Conservation (phyloP, 768 basidiomycete genomes). For the Macrocybe gigantea region DNA sequence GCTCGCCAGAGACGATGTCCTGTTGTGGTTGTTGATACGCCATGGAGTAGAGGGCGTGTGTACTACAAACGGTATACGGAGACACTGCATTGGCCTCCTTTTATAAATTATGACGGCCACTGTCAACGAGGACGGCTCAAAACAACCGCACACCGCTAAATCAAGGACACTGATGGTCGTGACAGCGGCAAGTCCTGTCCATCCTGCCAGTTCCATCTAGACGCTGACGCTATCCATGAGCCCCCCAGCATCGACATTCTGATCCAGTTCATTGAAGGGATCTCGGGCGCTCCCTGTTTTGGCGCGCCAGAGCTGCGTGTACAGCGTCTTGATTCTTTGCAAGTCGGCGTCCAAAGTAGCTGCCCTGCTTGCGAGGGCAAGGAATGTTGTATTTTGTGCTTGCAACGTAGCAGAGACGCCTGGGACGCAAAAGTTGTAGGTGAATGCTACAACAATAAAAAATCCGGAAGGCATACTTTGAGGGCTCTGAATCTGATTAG, state of each 20-base stretch:
- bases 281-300: conserved; percentile 81
- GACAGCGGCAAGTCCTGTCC: no score
- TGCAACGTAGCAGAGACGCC: conserved; percentile 74
- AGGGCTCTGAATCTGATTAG: conserved; percentile 64
- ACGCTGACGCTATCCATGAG: no score
- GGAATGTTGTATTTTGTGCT: conserved; percentile 73
- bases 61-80: no score
- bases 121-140: no score
- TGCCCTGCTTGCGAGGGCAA: conserved; percentile 71
- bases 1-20: conserved; percentile 50
- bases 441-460: conserved; percentile 2
- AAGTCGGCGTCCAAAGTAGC: conserved; percentile 69
- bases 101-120: no score
- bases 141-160: no score
- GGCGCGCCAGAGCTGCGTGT: conserved; percentile 73
- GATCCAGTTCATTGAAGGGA: conserved; percentile 58
- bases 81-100: no score
- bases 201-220: no score
- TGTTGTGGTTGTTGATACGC: conserved; percentile 24
- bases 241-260: background rate
- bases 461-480: conserved; percentile 44
- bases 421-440: conserved; percentile 18
- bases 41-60: conserved; percentile 3
- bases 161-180: no score
- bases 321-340: conserved; percentile 68